phyloP scores from a whole-genome alignment of 768 basidiomycete genomes.

The Tricholoma saponaceum region DNA sequence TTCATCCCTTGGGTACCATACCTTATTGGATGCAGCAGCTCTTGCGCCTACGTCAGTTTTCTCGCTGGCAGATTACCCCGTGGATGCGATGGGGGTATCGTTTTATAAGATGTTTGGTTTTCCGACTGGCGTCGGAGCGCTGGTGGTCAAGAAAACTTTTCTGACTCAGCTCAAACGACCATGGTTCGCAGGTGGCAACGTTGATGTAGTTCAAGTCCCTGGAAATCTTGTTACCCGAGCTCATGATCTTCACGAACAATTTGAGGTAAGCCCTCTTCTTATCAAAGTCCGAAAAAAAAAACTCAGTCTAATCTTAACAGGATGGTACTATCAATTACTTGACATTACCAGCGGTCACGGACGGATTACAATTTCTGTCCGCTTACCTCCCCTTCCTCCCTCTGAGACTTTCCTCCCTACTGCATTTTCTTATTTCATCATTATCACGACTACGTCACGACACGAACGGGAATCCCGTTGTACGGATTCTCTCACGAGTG shows the following conservation, averaged over 20 bases:
- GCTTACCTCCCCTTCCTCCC: conserved; percentile 80
- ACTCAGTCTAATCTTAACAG: conserved; percentile 30
- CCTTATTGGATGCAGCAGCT: conserved; percentile 80
- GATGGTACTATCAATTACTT: conserved; percentile 86
- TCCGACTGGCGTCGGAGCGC: conserved; percentile 79
- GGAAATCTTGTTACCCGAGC: conserved; percentile 64
- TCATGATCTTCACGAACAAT: conserved; percentile 60
- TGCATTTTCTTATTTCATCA: conserved; percentile 54
- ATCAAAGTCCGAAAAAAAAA: conserved; percentile 2
- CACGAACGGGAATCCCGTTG: conserved; percentile 51
- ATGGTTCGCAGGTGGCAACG: conserved; percentile 85
- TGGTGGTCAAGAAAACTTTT: conserved; percentile 71
- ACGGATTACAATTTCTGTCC: conserved; percentile 72
- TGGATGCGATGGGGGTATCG: conserved; percentile 80
- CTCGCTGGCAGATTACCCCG: conserved; percentile 59
- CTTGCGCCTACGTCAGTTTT: conserved; percentile 69
- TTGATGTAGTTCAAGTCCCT: conserved; percentile 81
- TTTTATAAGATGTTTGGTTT: conserved; percentile 93
- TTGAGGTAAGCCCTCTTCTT: conserved; percentile 52
- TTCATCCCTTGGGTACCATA: conserved; percentile 63
- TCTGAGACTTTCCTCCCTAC: conserved; percentile 65
- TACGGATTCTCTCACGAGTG: conserved; percentile 62
- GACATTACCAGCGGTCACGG: conserved; percentile 70
- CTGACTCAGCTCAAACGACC: conserved; percentile 58
- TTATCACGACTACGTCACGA: conserved; percentile 62